Evolutionary conservation across 148 eudicot genomes (phyloP), one percentile per base, ranked within the genome.

Genomic region (Vaccinium macrocarpon): DNA sequence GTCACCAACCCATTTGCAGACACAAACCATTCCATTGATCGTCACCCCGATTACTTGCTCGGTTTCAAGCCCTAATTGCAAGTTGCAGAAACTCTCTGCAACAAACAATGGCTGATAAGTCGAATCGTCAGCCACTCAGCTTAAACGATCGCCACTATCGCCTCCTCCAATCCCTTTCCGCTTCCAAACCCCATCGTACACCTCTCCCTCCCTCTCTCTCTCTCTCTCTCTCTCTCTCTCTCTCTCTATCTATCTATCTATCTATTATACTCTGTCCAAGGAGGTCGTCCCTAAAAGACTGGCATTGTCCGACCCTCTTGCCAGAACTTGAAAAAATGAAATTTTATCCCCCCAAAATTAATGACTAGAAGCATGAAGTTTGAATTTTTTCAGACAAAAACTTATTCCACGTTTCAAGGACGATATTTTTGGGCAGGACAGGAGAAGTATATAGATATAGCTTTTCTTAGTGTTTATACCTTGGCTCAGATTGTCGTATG

Each of bases 91-190:
- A 21, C 82, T 61, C 82, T 59, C 82, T 61, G 72, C 82, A 11
- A 3, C 71, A 51, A 6, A 12, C 61, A 73, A 86, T 86, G 90
- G 90, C 90, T 55, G 85, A 85, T 81, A 84, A 80, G 62, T 82
- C 84, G 87, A 88, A 88, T 86, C 79, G 86, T 82, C 76, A 83
- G 68, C 89, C 93, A 6, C 35, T 92, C 64, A 94, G 98, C 84
- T 88, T 94, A 72, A 94, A 94, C 85, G 88, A 94, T 42, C 93
- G 91, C 74, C 94, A 92, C 85, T 83, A 68, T 66, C 90, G 90
- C 29, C 68, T 90, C 62, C 90, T 92, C 62, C 83, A 70, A 38
- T 88, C 84, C 80, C 86, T 88, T 21, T 91, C 97, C 76, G 88
- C 95, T 79, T 87, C 74, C 70, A 42, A 59, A 61, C 48, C 51